Conservation (phyloP, 805 yeast genomes). For the Yarrowia hollandica region DNA sequence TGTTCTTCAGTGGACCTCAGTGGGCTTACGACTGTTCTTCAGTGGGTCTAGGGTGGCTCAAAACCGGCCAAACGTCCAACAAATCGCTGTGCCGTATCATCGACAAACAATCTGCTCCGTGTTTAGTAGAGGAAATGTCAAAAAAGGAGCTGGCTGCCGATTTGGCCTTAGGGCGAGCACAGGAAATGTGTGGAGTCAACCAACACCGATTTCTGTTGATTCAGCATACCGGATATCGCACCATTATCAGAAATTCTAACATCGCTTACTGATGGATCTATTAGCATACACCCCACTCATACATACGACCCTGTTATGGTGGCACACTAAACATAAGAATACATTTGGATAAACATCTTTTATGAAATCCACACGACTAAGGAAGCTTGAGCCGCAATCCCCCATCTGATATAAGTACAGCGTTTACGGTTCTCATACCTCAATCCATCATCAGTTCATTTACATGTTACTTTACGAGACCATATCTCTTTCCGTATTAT, state of each 20-base stretch:
- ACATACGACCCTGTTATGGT: too few species aligned
- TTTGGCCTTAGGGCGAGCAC: neutral
- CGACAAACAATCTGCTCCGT: neutral
- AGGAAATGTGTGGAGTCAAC: neutral
- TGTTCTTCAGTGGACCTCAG: neutral
- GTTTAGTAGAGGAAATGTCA: neutral
- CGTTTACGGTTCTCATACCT: too few species aligned
- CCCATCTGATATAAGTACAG: too few species aligned
- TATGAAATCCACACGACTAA: too few species aligned
- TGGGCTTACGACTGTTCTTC: slow-evolving; percentile 4
- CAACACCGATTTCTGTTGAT: slow-evolving; percentile 1
- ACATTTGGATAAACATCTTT: too few species aligned
- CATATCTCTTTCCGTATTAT: too few species aligned
- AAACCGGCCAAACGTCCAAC: neutral
- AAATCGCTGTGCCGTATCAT: neutral
- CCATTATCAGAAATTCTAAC: neutral
- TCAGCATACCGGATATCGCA: neutral
- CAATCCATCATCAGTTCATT: too few species aligned
- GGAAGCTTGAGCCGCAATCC: too few species aligned
- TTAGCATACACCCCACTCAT: too few species aligned
- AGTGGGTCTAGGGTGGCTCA: slow-evolving; percentile 3
- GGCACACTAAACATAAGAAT: too few species aligned
- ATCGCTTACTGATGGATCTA: too few species aligned
- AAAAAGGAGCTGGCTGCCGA: neutral
- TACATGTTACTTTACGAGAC: too few species aligned